phyloP scores from a whole-genome alignment of 1,139 yeast genomes.

The Neolecta irregularis region DNA sequence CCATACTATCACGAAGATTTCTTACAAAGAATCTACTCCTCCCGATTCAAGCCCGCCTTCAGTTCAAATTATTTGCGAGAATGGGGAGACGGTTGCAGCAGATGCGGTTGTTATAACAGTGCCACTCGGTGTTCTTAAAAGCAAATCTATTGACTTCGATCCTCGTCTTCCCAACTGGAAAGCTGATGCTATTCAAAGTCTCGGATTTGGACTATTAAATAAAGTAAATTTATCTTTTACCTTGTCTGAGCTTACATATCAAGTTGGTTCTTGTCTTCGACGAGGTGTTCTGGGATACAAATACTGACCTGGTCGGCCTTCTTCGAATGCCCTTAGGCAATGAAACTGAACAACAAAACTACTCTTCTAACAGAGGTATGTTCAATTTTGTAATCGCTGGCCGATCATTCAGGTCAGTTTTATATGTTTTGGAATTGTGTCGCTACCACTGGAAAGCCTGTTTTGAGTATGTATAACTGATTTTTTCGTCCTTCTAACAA shows the following conservation, averaged over 20 bases:
- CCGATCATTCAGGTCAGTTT: conserved; percentile 25
- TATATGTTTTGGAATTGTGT: conserved; percentile 29
- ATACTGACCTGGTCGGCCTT: conserved; percentile 25
- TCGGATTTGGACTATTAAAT: conserved; percentile 30
- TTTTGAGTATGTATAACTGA: conserved; percentile 13
- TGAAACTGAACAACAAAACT: conserved; percentile 10
- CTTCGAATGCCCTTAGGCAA: conserved; percentile 21
- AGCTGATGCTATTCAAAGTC: conserved; percentile 26
- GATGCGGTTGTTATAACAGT: conserved; percentile 29
- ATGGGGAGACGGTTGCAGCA: conserved; percentile 28
- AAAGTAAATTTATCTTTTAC: conserved; percentile 19
- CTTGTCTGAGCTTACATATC: not conserved
- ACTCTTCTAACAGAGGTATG: conserved; percentile 16
- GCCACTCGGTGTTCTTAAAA: conserved; percentile 31
- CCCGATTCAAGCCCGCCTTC: conserved; percentile 6
- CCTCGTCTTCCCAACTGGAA: conserved; percentile 33
- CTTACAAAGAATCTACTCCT: conserved; percentile 20
- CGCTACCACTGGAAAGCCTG: conserved; percentile 25
- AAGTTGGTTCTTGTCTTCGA: conserved; percentile 27
- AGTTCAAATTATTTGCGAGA: conserved; percentile 23
- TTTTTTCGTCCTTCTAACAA: conserved; percentile 5
- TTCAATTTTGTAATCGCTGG: conserved; percentile 11
- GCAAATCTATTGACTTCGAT: conserved; percentile 26
- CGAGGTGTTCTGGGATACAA: conserved; percentile 29
- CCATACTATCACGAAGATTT: conserved; percentile 27